These are phyloP conservation scores for Orbilia blumenaviensis DNA, from an alignment of 2,329 filamentous ascomycete species.

Conservation along the genomic window DNA sequence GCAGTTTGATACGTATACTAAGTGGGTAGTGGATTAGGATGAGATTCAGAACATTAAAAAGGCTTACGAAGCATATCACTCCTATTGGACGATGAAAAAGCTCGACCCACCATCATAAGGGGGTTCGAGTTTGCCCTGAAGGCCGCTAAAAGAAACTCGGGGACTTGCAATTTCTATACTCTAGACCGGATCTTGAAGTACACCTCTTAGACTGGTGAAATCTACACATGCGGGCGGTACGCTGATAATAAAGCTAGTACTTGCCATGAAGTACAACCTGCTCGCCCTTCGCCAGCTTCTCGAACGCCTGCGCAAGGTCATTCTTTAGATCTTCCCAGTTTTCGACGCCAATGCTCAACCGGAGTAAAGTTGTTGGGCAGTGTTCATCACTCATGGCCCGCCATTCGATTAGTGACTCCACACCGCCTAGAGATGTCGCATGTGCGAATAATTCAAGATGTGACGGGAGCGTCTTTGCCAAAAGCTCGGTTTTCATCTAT, in stretches of 20 bases:
- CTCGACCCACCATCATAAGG: neutral
- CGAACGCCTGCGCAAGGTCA: constrained; percentile 76
- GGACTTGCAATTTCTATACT: neutral
- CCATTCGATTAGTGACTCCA: constrained; percentile 98
- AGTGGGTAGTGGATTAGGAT: constrained; percentile 18
- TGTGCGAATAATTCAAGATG: constrained; percentile 87
- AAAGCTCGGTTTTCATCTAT: constrained; percentile 60
- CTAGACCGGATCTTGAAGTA: neutral
- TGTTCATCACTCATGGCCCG: constrained; percentile 81
- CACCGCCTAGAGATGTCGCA: constrained; percentile 90
- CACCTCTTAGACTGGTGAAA: no score
- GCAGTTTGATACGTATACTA: no score
- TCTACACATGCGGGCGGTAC: neutral
- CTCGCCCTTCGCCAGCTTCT: constrained; percentile 64
- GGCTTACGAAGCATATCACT: neutral
- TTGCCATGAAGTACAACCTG: constrained; percentile 28
- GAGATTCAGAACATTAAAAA: no score
- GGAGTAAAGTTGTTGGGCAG: constrained; percentile 76
- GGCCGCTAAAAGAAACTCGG: neutral
- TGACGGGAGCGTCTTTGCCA: constrained; percentile 77
- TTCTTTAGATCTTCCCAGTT: constrained; percentile 81
- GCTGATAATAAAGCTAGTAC: neutral
- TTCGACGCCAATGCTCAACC: constrained; percentile 88
- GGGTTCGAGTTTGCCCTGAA: neutral
- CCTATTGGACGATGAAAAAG: neutral